A percentile compares a stretch with the other conserved stretches of the same genome.
Evolutionary conservation across 345 rosid species (phyloP).

Genomic region (Camelina sativa): DNA sequence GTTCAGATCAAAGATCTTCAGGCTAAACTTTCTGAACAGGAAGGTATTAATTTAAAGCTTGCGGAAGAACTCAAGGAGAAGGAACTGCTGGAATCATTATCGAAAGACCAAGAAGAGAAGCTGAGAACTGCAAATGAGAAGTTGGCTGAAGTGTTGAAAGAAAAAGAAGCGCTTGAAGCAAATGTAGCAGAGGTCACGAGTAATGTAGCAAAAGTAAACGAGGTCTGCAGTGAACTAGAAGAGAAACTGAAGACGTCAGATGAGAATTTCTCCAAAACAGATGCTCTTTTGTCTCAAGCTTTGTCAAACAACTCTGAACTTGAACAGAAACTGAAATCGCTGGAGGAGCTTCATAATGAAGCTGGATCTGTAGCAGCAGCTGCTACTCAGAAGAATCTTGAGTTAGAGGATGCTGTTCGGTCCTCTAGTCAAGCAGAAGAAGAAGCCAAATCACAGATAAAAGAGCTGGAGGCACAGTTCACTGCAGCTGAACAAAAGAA

Average conservation of each 20-base stretch:
- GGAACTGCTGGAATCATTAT: constrained; percentile 55
- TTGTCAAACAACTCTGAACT: constrained; percentile 71
- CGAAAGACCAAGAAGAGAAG: constrained; percentile 68
- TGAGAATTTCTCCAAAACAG: constrained; percentile 64
- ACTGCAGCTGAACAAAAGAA: constrained; percentile 73
- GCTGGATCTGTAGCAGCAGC: constrained; percentile 66
- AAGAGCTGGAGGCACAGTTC: constrained; percentile 68
- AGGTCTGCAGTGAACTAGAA: constrained; percentile 59
- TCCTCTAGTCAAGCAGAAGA: constrained; percentile 70
- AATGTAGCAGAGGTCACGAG: constrained; percentile 56
- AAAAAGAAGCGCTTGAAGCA: constrained; percentile 67
- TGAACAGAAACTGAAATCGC: constrained; percentile 70
- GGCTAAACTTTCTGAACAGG: constrained; percentile 60
- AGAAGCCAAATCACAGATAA: constrained; percentile 61
- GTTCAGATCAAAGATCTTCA: constrained; percentile 60
- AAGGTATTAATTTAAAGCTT: constrained; percentile 44
- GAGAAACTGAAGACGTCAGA: constrained; percentile 68
- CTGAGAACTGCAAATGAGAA: constrained; percentile 63
- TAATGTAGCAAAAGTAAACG: constrained; percentile 52
- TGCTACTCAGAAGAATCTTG: constrained; percentile 72
- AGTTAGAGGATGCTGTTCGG: constrained; percentile 65
- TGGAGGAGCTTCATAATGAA: constrained; percentile 67
- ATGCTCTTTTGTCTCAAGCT: constrained; percentile 76
- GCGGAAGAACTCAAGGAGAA: constrained; percentile 63
- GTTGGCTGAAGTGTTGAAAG: constrained; percentile 62